These are phyloP conservation scores for Epichloe festucae DNA, from an alignment of 2,329 filamentous ascomycete species.

Conservation along the genomic window DNA sequence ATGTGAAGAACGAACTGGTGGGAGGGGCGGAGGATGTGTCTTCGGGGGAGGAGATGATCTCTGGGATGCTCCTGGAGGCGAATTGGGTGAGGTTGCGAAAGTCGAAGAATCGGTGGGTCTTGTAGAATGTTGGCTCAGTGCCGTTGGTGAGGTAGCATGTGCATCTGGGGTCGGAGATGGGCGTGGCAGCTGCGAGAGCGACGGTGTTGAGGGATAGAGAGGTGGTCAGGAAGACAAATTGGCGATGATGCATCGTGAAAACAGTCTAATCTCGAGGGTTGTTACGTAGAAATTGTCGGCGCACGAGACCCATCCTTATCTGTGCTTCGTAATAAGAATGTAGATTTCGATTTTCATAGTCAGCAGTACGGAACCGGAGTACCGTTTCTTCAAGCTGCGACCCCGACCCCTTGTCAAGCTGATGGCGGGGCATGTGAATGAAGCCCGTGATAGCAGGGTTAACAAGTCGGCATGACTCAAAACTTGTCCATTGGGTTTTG, in stretches of 20 bases:
- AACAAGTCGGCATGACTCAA: too few species aligned
- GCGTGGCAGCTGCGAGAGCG: conserved; percentile 6
- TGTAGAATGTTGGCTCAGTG: conserved; percentile 29
- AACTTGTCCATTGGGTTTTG: too few species aligned
- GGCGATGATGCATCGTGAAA: not conserved
- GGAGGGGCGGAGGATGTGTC: conserved; percentile 13
- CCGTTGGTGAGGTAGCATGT: conserved; percentile 36
- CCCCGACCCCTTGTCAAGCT: too few species aligned
- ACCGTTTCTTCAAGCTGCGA: too few species aligned
- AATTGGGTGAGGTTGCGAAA: conserved; percentile 30
- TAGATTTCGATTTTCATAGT: too few species aligned
- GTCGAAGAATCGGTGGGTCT: conserved; percentile 35
- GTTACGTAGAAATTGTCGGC: not conserved
- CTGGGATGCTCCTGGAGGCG: conserved; percentile 19
- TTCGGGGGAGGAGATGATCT: conserved; percentile 16
- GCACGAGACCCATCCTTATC: not conserved
- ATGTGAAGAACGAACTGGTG: conserved; percentile 27
- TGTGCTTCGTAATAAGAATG: not conserved
- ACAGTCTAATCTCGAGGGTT: not conserved
- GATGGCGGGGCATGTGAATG: too few species aligned
- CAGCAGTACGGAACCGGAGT: too few species aligned
- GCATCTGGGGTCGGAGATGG: conserved; percentile 23
- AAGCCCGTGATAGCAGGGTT: too few species aligned
- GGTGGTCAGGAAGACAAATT: not conserved
- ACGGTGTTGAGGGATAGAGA: not conserved